Percentiles rank a stretch among this genome's conserved stretches.
Evolutionary conservation across 2,329 filamentous ascomycete species (phyloP).

Genomic region (Endoconidiophora polonica): DNA sequence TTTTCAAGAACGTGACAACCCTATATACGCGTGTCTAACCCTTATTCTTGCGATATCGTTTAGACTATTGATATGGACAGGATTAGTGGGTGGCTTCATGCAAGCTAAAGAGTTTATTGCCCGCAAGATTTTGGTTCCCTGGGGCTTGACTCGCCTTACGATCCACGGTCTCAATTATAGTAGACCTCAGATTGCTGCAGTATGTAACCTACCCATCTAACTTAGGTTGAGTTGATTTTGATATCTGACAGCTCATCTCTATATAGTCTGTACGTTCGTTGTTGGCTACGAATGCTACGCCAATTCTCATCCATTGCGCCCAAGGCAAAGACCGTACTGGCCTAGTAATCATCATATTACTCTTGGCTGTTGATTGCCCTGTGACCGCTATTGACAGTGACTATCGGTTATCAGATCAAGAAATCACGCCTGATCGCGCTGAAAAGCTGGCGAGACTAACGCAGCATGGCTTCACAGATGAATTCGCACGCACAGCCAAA

Average conservation of each 20-base stretch:
- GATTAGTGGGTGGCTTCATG: conserved; percentile 39
- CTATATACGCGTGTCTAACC: conserved; percentile 33
- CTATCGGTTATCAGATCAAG: conserved; percentile 48
- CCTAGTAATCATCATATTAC: conserved; percentile 47
- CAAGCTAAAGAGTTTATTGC: conserved; percentile 55
- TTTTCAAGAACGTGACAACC: background rate
- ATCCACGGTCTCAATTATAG: conserved; percentile 54
- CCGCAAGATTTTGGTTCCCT: conserved; percentile 51
- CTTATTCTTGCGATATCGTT: conserved; percentile 17
- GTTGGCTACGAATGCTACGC: conserved; percentile 23
- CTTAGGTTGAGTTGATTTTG: too few species aligned
- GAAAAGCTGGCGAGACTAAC: conserved; percentile 50
- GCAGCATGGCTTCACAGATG: conserved; percentile 54
- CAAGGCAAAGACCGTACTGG: conserved; percentile 74
- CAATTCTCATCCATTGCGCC: conserved; percentile 64
- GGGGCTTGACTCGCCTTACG: conserved; percentile 55
- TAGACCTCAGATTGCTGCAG: conserved; percentile 39
- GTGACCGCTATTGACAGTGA: conserved; percentile 48
- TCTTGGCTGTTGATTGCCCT: conserved; percentile 46
- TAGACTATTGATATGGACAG: conserved; percentile 17
- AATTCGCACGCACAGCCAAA: conserved; percentile 50
- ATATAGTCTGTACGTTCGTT: conserved; percentile 19
- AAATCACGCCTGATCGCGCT: conserved; percentile 43
- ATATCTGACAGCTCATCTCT: background rate
- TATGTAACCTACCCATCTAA: conserved; percentile 13